A percentile compares a stretch with the other conserved stretches of the same genome.
Evolutionary conservation across 1,284 basidiomycete genomes (phyloP).

Genomic region (Singerocomus inundabilis): DNA sequence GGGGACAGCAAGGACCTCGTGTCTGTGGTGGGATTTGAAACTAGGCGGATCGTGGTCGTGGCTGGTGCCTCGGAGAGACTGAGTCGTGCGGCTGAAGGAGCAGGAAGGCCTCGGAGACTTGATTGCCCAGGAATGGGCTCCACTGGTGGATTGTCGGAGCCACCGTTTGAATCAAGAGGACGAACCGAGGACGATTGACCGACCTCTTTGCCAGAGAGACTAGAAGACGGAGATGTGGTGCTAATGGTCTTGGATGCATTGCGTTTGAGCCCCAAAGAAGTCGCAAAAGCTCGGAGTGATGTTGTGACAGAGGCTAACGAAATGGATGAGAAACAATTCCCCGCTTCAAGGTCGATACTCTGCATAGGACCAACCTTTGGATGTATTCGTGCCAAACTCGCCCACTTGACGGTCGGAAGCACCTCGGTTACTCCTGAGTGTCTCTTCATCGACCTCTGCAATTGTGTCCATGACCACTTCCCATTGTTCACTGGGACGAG

Average conservation of each 20-base stretch:
- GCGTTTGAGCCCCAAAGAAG: slow-evolving; percentile 65
- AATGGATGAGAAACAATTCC: slow-evolving; percentile 11
- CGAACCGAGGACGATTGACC: slow-evolving; percentile 49
- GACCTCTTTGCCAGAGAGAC: slow-evolving; percentile 19
- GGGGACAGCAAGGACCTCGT: slow-evolving; percentile 39
- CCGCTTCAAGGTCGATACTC: not conserved
- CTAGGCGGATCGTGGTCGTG: slow-evolving; percentile 63
- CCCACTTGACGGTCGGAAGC: slow-evolving; percentile 36
- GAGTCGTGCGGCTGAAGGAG: slow-evolving; percentile 54
- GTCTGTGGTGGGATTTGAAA: slow-evolving; percentile 39
- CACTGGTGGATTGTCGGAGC: slow-evolving; percentile 21
- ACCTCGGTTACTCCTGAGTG: slow-evolving; percentile 29
- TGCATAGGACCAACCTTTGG: slow-evolving; percentile 52
- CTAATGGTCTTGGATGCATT: slow-evolving; percentile 35
- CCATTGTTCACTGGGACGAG: slow-evolving; percentile 71
- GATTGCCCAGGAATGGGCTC: slow-evolving; percentile 56
- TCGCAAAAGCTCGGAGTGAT: slow-evolving; percentile 68
- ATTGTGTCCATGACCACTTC: slow-evolving; percentile 77
- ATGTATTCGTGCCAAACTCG: slow-evolving; percentile 67
- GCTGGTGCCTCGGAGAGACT: slow-evolving; percentile 42
- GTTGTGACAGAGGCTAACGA: slow-evolving; percentile 51
- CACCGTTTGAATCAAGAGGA: slow-evolving; percentile 36
- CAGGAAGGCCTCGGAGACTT: slow-evolving; percentile 54
- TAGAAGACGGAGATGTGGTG: slow-evolving; percentile 27
- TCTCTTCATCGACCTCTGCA: slow-evolving; percentile 55